Evolutionary conservation across 805 yeast species (phyloP), one percentile per base, ranked within the genome.

Genomic region (Nakazawaea holstii): DNA sequence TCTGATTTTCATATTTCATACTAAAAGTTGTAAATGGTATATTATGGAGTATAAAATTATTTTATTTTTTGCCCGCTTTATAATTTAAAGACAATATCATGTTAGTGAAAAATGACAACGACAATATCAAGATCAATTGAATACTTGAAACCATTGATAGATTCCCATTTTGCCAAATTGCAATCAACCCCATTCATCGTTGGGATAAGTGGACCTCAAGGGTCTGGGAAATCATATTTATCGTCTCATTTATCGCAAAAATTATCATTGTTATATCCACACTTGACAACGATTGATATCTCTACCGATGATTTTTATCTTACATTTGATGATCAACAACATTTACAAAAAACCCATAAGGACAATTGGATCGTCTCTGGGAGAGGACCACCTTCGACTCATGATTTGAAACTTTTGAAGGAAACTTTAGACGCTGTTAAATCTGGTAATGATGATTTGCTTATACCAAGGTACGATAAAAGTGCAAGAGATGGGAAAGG

Each of bases 381-480:
- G 2, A 68, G 98, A 26, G 98, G 98, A 0, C 71, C 87, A 13
- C 98, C 98, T 0, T 97, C 97, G 0, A 92, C 98, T 0, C 99
- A 92, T 61, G 97, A 92, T 58, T 57, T 87, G 14, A 55, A 53
- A 1, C 56, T 85, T 11, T 59, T 72, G n/a, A 40, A 52, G 6
- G 53, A 62, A 7, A 61, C 73, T 6, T 53, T 86, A 35, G 49
- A 54, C 6, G 52, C 53, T 27, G 57, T 70, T 37, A 45, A 52
- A 43, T n/a, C 50, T 65, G 29, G 46, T 4, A 58, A 66, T 8
- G 42, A 51, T 0, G 56, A 56, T 3, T 59, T 75, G 2, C 50
- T 57, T 1, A 64, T 80, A 6, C 97, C 98, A 1, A 54, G 61
- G 7, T 94, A 90, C 64, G 96, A 92, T 59, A 94, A 92, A 61